Base-by-base conservation (phyloP, 805 yeast species). In the Yamadazyma sp. region DNA sequence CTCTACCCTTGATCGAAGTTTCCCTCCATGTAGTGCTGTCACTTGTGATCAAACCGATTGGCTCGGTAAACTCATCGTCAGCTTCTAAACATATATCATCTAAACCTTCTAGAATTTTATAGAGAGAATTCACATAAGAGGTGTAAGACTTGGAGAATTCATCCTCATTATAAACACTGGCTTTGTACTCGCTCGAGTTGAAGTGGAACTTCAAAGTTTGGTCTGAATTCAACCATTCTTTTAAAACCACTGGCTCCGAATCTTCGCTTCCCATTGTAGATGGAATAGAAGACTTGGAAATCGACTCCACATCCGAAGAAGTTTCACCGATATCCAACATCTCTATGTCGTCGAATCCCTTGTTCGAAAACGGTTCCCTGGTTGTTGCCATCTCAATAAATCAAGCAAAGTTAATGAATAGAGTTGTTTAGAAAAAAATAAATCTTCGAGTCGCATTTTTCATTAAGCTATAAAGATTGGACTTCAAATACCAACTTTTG, bases 61-160 rank as follows among this genome's bases (percentile, higher is more conserved):
- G 55, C 27, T 57, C 49, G 18, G 41, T 36, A 12, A 49, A 52
- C 11, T 53, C 54, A 7, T 53, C 54, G 5, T 35, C 34, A 7
- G 41, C 35, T 9, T 49, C 37, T n/a, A 46, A 42, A 9, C 50
- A 43, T 19, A 48, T 45, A 8, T 45, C 50, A 27, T 49, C 45
- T 15, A 65, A 48, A 8, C 41, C 46, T 42, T 79, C 80, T 44
- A 80, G 71, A 3, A 72, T 62, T 43, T 75, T 75, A 55, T 73
- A 84, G 10, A 77, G 48, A 7, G 65, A 54, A 19, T 71, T 71
- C 26, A 78, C 67, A 45, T 77, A 83, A 8, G 67, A 54, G 2
- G 62, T 50, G 47, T 73, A 80, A 15, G 60, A 60, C 5, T 52
- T 49, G 1, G 77, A 64, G 19, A 64, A 60, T 28, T 65, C 73